Evolutionary conservation across 73 alveolate species (phyloP), one percentile per base, ranked within the genome.

Genomic region (Halteria grandinella): DNA sequence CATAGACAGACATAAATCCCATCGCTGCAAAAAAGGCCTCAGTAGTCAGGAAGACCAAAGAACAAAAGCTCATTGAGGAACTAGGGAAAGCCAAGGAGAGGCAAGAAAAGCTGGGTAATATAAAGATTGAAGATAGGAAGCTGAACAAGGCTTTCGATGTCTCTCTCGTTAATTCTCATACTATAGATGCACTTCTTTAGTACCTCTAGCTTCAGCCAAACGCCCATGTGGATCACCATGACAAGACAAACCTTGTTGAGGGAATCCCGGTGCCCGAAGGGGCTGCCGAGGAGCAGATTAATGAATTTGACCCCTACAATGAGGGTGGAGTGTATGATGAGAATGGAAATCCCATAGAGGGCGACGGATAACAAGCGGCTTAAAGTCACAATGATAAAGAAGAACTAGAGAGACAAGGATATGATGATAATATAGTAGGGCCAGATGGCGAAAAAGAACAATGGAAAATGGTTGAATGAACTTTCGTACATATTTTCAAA

Each of bases 141-240:
- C 34, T 79, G 57, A 51, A 70, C 15, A 49, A 52, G 34, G 62
- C 58, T n/a, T 44, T 69, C 25, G 90, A 79, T 51, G 90, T 69
- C 0, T 18, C 45, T 1, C 5, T 79, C 18, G 69, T 79, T 31
- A 51, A 75, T 5, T 55, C 41, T 0, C 21, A 69, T 12, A 79
- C 90, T 11, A 69, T 79, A 1, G 90, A 79, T 27, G 76, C 78
- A 18, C 45, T 79, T 0, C 73, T 79, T 29, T 37, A 52, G 24
- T 79, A 47, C 59, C 40, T 79, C n/a, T 47, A 79, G 23, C 78
- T 79, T 0, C 44, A 55, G 15, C 90, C 90, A 14, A 78, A 69
- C 34, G 90, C 64, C 31, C 37, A 79, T 47, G 31, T 21, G 17
- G 29, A 49, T 17, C 44, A 63, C 12, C 43, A 47, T 20, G 89